These are phyloP conservation scores for Hypoxylon crocopeplum DNA, from an alignment of 495 filamentous ascomycete genomes.

Conservation along the genomic window DNA sequence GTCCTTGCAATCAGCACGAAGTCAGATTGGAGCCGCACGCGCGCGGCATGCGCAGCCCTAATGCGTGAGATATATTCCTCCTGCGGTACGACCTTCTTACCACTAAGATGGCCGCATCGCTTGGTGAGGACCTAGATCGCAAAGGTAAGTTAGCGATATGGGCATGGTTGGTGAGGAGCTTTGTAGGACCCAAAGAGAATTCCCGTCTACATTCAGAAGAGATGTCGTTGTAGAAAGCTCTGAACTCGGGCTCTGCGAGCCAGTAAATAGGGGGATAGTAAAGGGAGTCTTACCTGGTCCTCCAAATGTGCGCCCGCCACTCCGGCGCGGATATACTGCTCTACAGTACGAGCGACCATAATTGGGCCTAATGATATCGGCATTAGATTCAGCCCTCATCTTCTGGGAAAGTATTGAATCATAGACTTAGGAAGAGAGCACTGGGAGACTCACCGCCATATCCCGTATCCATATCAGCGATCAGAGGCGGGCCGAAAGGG, in stretches of 20 bases:
- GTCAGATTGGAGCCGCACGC: constrained; percentile 53
- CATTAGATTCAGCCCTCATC: background rate
- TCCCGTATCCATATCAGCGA: constrained; percentile 71
- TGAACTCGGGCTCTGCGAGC: background rate
- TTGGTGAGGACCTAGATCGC: constrained; percentile 53
- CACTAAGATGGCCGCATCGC: constrained; percentile 66
- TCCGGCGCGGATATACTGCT: constrained; percentile 66
- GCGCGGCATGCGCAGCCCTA: constrained; percentile 53
- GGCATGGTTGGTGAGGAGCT: no score
- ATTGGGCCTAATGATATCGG: constrained; percentile 53
- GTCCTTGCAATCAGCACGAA: constrained; percentile 72
- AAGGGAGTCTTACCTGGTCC: constrained; percentile 61
- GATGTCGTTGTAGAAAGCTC: no score
- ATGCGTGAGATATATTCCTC: constrained; percentile 66
- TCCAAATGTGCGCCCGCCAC: constrained; percentile 75
- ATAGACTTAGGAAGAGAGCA: background rate
- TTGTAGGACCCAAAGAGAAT: no score
- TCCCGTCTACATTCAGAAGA: no score
- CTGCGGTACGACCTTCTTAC: constrained; percentile 64
- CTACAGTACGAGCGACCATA: constrained; percentile 66
- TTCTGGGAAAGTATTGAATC: background rate
- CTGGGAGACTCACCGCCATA: constrained; percentile 62
- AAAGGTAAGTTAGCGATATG: constrained; percentile 6
- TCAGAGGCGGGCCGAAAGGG: constrained; percentile 61
- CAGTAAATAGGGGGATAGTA: background rate